Evolutionary conservation across 1,139 yeast species (phyloP).

Genomic region (Zygoascus sp.): DNA sequence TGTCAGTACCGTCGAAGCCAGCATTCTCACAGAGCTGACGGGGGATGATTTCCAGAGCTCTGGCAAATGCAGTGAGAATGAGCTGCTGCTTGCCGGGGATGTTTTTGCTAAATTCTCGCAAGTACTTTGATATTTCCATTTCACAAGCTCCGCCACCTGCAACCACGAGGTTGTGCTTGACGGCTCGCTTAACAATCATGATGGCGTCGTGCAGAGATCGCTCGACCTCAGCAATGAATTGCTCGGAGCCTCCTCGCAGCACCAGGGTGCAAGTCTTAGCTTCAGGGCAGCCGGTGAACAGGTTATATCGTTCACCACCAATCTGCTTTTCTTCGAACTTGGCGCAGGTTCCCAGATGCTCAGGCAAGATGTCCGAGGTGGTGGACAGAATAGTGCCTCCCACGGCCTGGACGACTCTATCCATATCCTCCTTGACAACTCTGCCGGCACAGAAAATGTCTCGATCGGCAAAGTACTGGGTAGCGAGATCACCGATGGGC

Average conservation of each 20-base stretch:
- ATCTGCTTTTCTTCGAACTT: conserved; percentile 88
- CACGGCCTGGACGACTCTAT: conserved; percentile 87
- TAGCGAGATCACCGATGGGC: conserved; percentile 97
- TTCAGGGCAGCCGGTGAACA: conserved; percentile 87
- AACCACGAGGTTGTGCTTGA: conserved; percentile 78
- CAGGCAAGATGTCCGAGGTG: conserved; percentile 65
- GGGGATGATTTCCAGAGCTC: conserved; percentile 92
- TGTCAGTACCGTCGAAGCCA: conserved; percentile 93
- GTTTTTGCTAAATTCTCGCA: conserved; percentile 80
- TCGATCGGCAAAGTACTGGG: conserved; percentile 96
- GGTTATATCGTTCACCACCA: conserved; percentile 90
- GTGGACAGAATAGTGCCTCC: conserved; percentile 93
- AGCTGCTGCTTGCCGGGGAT: conserved; percentile 96
- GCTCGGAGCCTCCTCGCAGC: conserved; percentile 97
- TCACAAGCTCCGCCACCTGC: conserved; percentile 99
- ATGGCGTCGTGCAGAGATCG: conserved; percentile 97
- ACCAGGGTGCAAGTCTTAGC: conserved; percentile 91
- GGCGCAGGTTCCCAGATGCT: conserved; percentile 82
- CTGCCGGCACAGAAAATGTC: conserved; percentile 97
- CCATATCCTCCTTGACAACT: conserved; percentile 83
- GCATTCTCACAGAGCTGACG: conserved; percentile 97
- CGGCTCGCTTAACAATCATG: conserved; percentile 95
- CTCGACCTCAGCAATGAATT: conserved; percentile 97
- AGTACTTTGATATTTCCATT: conserved; percentile 87
- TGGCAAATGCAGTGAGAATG: conserved; percentile 86